phyloP scores from a whole-genome alignment of 257 asterid genomes.

The Craterostigma plantagineum region DNA sequence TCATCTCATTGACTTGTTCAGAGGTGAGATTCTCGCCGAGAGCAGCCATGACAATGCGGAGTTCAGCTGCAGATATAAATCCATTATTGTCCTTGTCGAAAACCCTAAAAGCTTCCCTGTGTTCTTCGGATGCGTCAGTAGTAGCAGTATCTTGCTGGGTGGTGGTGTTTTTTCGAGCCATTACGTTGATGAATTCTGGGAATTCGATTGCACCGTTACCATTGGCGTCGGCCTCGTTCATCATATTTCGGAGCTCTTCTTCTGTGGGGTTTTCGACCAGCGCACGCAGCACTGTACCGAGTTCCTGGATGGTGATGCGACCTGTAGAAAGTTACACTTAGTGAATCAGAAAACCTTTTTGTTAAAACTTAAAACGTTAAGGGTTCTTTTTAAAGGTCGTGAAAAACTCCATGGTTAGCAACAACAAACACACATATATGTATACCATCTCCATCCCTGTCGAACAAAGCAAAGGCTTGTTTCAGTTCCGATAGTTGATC shows the following conservation, averaged over 20 bases:
- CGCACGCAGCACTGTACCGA: conserved; percentile 24
- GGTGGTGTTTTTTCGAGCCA: conserved; percentile 18
- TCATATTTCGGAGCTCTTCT: conserved; percentile 35
- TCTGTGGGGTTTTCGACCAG: conserved; percentile 24
- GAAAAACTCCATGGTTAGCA: too few species aligned
- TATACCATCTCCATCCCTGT: too few species aligned
- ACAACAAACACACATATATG: too few species aligned
- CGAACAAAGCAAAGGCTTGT: too few species aligned
- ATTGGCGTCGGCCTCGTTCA: conserved; percentile 25
- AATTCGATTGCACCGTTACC: conserved; percentile 34
- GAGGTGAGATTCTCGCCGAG: conserved; percentile 13
- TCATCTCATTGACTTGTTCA: conserved; percentile 12
- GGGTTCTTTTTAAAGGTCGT: too few species aligned
- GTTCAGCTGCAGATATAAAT: conserved; percentile 26
- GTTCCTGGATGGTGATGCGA: conserved; percentile 25
- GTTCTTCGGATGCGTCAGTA: conserved; percentile 24
- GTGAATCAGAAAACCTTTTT: too few species aligned
- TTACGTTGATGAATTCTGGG: conserved; percentile 25
- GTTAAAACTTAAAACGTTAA: too few species aligned
- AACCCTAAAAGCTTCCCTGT: conserved; percentile 30
- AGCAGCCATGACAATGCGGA: conserved; percentile 8
- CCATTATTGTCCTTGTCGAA: conserved; percentile 34
- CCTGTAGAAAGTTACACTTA: conserved; percentile 10
- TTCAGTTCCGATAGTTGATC: too few species aligned
- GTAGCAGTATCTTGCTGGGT: conserved; percentile 20